These are phyloP conservation scores for Metrosideros polymorpha DNA, from an alignment of 441 rosid species.

Conservation along the genomic window DNA sequence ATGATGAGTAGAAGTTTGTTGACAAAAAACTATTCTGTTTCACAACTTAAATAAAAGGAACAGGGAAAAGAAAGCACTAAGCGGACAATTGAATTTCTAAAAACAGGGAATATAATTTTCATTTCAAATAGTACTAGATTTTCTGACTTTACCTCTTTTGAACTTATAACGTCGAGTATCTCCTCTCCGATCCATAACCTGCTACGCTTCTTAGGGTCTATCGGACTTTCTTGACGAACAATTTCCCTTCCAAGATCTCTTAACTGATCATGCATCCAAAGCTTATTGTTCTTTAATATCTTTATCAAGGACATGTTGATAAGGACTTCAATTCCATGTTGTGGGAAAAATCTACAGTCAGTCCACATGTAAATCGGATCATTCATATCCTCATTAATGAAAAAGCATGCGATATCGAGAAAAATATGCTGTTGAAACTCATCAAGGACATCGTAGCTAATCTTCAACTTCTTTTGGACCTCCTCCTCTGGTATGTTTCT, in stretches of 20 bases:
- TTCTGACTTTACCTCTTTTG: not conserved
- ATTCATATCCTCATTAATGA: not conserved
- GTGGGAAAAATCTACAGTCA: not conserved
- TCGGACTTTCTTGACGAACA: not conserved
- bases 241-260: slow-evolving; percentile 6
- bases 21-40: not conserved
- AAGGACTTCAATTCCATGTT: not conserved
- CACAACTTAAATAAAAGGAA: not conserved
- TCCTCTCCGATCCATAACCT: slow-evolving; percentile 2
- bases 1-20: not conserved
- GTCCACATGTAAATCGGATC: not conserved
- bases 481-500: not conserved
- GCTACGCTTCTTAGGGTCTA: not conserved
- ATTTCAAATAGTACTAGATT: not conserved
- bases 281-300: not conserved
- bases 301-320: not conserved
- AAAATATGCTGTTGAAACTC: not conserved
- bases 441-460: not conserved
- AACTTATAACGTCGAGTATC: not conserved
- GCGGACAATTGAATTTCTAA: not conserved
- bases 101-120: not conserved
- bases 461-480: not conserved
- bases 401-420: not conserved
- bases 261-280: slow-evolving; percentile 9
- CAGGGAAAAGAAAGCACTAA: not conserved